Evolutionary conservation across 2,329 filamentous ascomycete species (phyloP).

Genomic region (Ambrosiella beaveri): DNA sequence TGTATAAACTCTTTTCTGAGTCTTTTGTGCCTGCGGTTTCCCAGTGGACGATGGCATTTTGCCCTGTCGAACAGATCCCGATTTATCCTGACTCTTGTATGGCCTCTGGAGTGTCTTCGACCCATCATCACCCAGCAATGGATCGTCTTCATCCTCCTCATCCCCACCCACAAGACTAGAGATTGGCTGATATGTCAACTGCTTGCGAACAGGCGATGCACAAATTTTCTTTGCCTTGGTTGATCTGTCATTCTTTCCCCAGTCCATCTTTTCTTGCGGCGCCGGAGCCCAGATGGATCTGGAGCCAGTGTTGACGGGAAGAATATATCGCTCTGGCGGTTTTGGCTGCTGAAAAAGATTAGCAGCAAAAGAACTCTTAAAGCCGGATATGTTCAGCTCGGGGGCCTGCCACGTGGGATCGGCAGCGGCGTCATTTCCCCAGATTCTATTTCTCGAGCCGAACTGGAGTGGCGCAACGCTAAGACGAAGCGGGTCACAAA

Average conservation of each 20-base stretch:
- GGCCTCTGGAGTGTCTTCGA: neutral
- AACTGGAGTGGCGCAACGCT: neutral
- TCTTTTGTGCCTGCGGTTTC: neutral
- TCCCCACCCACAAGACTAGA: neutral
- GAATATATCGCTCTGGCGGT: conserved; percentile 19
- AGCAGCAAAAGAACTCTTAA: conserved; percentile 13
- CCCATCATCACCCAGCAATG: neutral
- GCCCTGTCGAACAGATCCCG: too few relatives aligned
- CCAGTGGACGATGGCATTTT: neutral
- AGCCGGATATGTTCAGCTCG: conserved; percentile 11
- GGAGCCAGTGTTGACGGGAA: conserved; percentile 18
- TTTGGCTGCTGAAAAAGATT: conserved; percentile 9
- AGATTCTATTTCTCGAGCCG: conserved; percentile 1
- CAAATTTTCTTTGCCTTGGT: neutral
- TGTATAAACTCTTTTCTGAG: neutral
- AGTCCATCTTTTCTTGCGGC: conserved; percentile 15
- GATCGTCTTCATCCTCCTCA: neutral
- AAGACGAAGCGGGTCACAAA: neutral
- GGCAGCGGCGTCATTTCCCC: conserved; percentile 1
- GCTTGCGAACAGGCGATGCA: neutral
- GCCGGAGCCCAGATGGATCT: conserved; percentile 22
- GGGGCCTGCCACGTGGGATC: conserved; percentile 14
- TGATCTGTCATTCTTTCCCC: conserved; percentile 6
- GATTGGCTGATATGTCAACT: neutral
- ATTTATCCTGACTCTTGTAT: too few relatives aligned